Percentiles rank a stretch among this genome's conserved stretches.
Conservation (phyloP, 192 early-diverging fungal species). For the Chytriomyces sp. region DNA sequence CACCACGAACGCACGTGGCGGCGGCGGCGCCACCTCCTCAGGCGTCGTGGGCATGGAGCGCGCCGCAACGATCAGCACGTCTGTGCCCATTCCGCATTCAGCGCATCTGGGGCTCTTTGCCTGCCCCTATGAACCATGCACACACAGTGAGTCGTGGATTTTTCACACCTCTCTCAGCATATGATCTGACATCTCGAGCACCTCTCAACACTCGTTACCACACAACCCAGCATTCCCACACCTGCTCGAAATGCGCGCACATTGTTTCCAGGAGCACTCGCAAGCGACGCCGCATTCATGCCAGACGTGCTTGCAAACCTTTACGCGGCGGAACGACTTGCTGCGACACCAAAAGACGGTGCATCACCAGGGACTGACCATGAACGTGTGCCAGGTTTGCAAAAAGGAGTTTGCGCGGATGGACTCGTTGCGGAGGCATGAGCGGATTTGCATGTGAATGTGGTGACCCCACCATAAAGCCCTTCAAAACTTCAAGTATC, state of each 20-base stretch:
- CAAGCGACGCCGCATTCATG: neutral
- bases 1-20: too few species aligned
- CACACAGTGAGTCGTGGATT: neutral
- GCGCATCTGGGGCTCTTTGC: too few species aligned
- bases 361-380: neutral
- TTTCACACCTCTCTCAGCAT: too few species aligned
- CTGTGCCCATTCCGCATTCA: too few species aligned
- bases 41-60: too few species aligned
- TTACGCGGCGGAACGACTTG: neutral
- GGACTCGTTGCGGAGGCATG: neutral
- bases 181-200: too few species aligned
- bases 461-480: too few species aligned
- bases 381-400: neutral
- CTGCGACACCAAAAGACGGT: slow-evolving; percentile 9
- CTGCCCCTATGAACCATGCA: neutral
- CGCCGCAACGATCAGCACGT: too few species aligned
- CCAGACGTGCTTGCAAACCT: neutral
- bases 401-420: neutral
- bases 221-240: neutral
- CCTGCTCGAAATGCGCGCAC: neutral
- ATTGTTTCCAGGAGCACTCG: neutral
- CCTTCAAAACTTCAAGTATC: too few species aligned
- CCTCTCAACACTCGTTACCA: neutral
- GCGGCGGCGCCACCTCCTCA: too few species aligned
- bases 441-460: neutral